Evolutionary conservation across 345 rosid genomes (phyloP), one percentile per base, ranked within the genome.

Genomic region (Garcia nutans): DNA sequence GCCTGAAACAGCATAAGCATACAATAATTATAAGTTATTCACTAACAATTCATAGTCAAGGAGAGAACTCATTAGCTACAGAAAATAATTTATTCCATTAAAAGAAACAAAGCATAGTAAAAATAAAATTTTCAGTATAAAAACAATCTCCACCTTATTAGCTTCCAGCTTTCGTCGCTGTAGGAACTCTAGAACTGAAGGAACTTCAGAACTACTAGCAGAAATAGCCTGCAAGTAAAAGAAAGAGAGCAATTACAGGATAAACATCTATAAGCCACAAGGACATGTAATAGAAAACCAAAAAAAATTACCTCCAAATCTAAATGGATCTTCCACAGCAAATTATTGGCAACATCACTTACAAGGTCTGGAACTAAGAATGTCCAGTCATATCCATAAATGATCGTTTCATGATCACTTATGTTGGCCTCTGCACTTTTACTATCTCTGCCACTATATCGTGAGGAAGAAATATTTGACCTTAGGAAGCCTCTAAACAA

Each of bases 131-230:
- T n/a, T n/a, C n/a, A n/a, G n/a, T n/a, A n/a, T n/a, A 75, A 17
- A 26, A 55, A 66, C 17, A 60, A 24, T 42, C n/a, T 20, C 73
- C 78, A 96, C 99, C 98, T 96, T 92, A 85, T 80, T 81, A 61
- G 97, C 93, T 84, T 93, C 98, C 89, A 92, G 70, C 84, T 92
- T 96, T 82, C 98, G 83, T 44, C 97, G 83, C 79, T 96, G 99
- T 84, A 96, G 83, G 85, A 93, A 96, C 75, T 92, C 98, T 68
- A 96, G 85, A 58, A 92, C 89, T 54, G 87, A 88, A 44, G 97
- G 89, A 76, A 88, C 94, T 78, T 96, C 98, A 50, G 99, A 96
- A 89, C 89, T 89, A 85, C 98, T 92, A 50, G 97, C 89, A 73
- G 97, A 87, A 84, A 96, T 91, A 66, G 97, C 97, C 99, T 93